Evolutionary conservation across 192 early-diverging fungal genomes (phyloP).

Genomic region (Podila minutissima): DNA sequence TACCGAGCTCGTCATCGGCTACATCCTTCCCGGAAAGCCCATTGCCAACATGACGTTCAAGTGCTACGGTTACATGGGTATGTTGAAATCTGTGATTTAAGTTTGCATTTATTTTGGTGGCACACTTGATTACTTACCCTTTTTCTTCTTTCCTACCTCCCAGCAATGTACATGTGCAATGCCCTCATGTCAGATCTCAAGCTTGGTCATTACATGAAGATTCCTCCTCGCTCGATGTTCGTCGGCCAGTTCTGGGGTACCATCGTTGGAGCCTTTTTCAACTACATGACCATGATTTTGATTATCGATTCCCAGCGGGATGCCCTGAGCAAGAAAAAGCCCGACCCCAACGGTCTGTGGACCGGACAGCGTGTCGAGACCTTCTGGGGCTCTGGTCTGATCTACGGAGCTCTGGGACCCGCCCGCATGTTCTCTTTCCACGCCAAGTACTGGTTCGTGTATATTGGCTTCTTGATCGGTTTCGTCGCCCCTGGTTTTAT

Average conservation of each 20-base stretch:
- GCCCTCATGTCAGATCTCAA: slow-evolving; percentile 77
- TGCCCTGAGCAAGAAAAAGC: slow-evolving; percentile 21
- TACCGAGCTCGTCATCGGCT: slow-evolving; percentile 68
- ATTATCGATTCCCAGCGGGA: slow-evolving; percentile 44
- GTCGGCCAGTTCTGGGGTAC: slow-evolving; percentile 69
- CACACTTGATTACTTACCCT: not conserved
- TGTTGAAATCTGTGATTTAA: slow-evolving; percentile 7
- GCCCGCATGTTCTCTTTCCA: slow-evolving; percentile 63
- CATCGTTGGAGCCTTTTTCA: slow-evolving; percentile 53
- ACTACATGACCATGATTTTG: slow-evolving; percentile 53
- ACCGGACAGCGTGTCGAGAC: slow-evolving; percentile 59
- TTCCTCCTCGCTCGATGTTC: slow-evolving; percentile 75
- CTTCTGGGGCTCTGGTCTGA: slow-evolving; percentile 68
- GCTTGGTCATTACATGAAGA: slow-evolving; percentile 80
- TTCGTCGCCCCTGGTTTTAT: slow-evolving; percentile 33
- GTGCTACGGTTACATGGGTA: slow-evolving; percentile 64
- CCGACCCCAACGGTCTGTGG: slow-evolving; percentile 59
- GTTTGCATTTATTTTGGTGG: no score
- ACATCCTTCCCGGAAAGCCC: slow-evolving; percentile 64
- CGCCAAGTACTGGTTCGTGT: slow-evolving; percentile 45
- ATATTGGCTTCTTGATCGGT: slow-evolving; percentile 51
- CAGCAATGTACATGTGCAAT: slow-evolving; percentile 71
- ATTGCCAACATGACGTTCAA: slow-evolving; percentile 70
- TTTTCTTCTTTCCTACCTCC: not conserved
- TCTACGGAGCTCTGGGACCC: slow-evolving; percentile 83